Evolutionary conservation across 257 asterid species (phyloP), one percentile per base, ranked within the genome.

Genomic region (Solanum virginianum): DNA sequence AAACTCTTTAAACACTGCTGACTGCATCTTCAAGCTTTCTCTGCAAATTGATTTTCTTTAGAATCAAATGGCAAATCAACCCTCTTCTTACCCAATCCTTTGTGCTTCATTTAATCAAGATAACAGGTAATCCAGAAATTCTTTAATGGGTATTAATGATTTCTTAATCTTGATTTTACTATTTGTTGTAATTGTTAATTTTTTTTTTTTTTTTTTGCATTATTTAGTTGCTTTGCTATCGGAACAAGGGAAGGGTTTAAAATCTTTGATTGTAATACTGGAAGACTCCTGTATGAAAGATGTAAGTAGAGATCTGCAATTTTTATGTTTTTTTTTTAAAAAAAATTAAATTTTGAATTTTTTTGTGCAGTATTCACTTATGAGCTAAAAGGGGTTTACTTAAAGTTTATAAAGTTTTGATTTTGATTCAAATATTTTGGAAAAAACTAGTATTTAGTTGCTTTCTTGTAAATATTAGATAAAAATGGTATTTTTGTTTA

Each of bases 101-200:
- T 92, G 93, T 84, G 92, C 98, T 86, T 94, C 99, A 26, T 95
- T 95, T 95, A 95, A 95, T 88, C 99, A 95, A 89, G 99, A 95
- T 71, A 89, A 88, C 93, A 93, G 97, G 98, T 93, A 72, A 57
- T n/a, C 6, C 18, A 43, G 16, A 2, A 1, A 20, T 59, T 59
- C n/a, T 69, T 36, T 69, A 1, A 22, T 16, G 24, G 75, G 75
- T 68, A 16, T 53, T 70, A 18, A 36, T 51, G 65, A 47, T 51
- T 51, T 47, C 13, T 59, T 53, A 54, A 41, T 56, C 29, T 80
- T 80, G 69, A 29, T 32, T 80, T 56, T 18, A 75, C 29, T 59
- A 43, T 59, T 59, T 41, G 29, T 22, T 62, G 17, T 62, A 62
- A 62, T 62, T 11, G 12, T 65, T 13, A 6, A 24, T 22, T 60